A percentile compares a stretch with the other conserved stretches of the same genome.
Evolutionary conservation across 257 asterid species (phyloP).

Genomic region (Salvia miltiorrhiza): DNA sequence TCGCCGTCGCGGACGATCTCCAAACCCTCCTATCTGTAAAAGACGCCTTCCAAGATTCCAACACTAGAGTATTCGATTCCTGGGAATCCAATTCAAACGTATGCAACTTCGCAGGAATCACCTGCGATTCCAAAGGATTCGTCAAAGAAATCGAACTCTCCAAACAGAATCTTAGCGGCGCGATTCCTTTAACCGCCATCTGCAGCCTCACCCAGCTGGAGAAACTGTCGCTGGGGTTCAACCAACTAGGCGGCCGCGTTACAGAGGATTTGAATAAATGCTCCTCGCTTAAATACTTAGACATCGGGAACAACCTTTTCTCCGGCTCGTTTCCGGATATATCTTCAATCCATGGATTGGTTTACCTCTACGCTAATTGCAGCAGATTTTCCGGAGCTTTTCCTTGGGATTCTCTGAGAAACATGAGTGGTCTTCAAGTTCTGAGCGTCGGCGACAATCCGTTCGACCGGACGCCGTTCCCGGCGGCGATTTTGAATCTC

Average conservation of each 20-base stretch:
- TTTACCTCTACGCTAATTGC: slow-evolving; percentile 45
- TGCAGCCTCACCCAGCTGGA: slow-evolving; percentile 59
- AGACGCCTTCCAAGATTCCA: slow-evolving; percentile 39
- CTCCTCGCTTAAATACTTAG: slow-evolving; percentile 47
- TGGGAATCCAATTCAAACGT: slow-evolving; percentile 38
- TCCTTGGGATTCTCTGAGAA: slow-evolving; percentile 59
- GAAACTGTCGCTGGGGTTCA: slow-evolving; percentile 58
- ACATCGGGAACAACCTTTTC: slow-evolving; percentile 62
- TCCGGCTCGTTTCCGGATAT: slow-evolving; percentile 59
- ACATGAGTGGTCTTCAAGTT: slow-evolving; percentile 42
- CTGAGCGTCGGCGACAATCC: slow-evolving; percentile 74
- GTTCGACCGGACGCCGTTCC: slow-evolving; percentile 51
- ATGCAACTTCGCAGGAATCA: slow-evolving; percentile 57
- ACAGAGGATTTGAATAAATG: slow-evolving; percentile 43
- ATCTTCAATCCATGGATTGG: slow-evolving; percentile 35
- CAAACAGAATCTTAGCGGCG: slow-evolving; percentile 40
- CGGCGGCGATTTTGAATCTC: slow-evolving; percentile 36
- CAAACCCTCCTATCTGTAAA: slow-evolving; percentile 55
- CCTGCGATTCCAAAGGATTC: slow-evolving; percentile 42
- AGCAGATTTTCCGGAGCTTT: slow-evolving; percentile 73
- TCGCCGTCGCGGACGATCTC: slow-evolving; percentile 58
- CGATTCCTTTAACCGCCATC: slow-evolving; percentile 39
- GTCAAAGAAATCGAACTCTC: slow-evolving; percentile 72
- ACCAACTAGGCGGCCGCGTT: slow-evolving; percentile 44
- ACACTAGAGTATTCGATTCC: slow-evolving; percentile 45